These are phyloP conservation scores for Microcos paniculata DNA, from an alignment of 345 rosid species.

Conservation along the genomic window DNA sequence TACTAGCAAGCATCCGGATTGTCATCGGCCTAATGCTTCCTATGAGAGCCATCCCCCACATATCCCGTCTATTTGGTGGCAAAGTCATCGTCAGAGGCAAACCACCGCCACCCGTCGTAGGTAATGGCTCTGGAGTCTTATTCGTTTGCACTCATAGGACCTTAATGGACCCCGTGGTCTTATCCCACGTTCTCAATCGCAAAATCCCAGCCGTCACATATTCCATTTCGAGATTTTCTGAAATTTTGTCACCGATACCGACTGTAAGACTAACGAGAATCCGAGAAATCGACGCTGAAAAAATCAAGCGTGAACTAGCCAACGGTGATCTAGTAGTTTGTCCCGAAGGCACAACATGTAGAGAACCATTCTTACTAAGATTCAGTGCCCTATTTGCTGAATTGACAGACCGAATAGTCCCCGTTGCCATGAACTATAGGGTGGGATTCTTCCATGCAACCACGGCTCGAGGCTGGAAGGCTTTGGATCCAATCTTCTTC, in stretches of 20 bases:
- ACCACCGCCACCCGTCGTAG: conserved; percentile 51
- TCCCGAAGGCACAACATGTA: conserved; percentile 93
- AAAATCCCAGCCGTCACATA: conserved; percentile 90
- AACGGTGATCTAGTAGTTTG: conserved; percentile 81
- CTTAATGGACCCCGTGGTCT: conserved; percentile 84
- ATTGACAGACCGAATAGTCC: conserved; percentile 75
- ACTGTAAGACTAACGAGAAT: conserved; percentile 74
- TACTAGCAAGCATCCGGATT: conserved; percentile 57
- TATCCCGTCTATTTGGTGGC: conserved; percentile 54
- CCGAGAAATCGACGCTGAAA: conserved; percentile 64
- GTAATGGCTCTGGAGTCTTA: conserved; percentile 53
- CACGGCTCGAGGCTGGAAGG: conserved; percentile 92
- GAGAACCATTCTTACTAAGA: conserved; percentile 81
- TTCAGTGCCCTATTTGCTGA: conserved; percentile 92
- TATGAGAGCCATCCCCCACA: conserved; percentile 55
- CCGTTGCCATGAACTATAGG: conserved; percentile 88
- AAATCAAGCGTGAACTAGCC: conserved; percentile 51
- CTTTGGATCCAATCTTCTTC: conserved; percentile 83
- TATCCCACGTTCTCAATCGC: conserved; percentile 68
- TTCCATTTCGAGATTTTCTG: conserved; percentile 76
- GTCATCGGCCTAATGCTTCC: conserved; percentile 54
- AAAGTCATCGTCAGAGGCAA: conserved; percentile 69
- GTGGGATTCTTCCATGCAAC: conserved; percentile 98
- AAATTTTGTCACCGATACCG: conserved; percentile 83
- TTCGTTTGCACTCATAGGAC: conserved; percentile 94